A percentile compares a stretch with the other conserved stretches of the same genome.
Conservation (phyloP, 176 grass and related monocot species). For the Urochloa ruziziensis region DNA sequence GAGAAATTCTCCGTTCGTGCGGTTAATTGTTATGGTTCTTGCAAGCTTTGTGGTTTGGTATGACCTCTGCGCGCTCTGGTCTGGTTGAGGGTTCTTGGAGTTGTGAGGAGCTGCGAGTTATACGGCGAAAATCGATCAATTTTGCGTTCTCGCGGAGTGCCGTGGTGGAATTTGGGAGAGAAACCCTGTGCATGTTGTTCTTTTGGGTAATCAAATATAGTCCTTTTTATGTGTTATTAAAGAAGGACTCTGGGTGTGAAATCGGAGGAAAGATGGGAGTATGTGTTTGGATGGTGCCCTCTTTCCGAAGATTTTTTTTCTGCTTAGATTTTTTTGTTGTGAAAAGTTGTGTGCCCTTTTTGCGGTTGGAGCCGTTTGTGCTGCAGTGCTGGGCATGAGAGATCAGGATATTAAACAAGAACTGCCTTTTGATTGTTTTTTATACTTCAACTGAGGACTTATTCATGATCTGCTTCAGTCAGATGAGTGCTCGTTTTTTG, state of each 20-base stretch:
- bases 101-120: background rate
- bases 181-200: background rate
- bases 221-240: background rate
- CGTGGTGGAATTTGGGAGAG: background rate
- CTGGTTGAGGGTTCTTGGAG: background rate
- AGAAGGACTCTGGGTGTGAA: background rate
- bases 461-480: background rate
- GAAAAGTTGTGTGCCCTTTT: slow-evolving; percentile 31
- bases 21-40: background rate
- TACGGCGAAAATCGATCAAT: background rate
- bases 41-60: background rate
- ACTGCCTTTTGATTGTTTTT: background rate
- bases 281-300: background rate
- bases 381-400: background rate
- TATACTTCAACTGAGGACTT: background rate
- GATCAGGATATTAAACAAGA: slow-evolving; percentile 16
- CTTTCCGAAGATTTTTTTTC: slow-evolving; percentile 20
- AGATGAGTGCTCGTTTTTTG: background rate
- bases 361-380: slow-evolving; percentile 22
- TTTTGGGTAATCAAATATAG: background rate
- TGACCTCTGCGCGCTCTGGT: background rate
- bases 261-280: slow-evolving; percentile 7
- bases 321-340: slow-evolving; percentile 29
- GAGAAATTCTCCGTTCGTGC: no score
- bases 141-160: background rate